phyloP scores from a whole-genome alignment of 2,329 filamentous ascomycete species.

The Periglandula ipomoeae region DNA sequence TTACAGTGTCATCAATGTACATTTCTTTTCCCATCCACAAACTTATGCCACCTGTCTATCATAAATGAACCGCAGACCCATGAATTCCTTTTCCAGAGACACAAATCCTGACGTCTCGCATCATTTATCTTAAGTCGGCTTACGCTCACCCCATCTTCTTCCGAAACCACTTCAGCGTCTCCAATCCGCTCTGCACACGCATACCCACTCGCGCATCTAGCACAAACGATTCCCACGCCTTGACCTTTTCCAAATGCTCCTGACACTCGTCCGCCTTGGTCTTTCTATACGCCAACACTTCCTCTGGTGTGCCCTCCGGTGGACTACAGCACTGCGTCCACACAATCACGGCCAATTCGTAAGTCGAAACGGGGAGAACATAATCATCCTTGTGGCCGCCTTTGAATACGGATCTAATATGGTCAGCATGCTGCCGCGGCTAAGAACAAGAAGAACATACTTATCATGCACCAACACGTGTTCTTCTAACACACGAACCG shows the following conservation, averaged over 20 bases:
- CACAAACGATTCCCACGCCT: constrained; percentile 61
- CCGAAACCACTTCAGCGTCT: constrained; percentile 51
- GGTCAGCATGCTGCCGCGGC: neutral
- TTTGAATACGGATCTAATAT: constrained; percentile 41
- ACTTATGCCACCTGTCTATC: too few species aligned
- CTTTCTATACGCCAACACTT: constrained; percentile 28
- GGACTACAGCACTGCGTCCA: constrained; percentile 59
- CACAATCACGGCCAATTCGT: constrained; percentile 74
- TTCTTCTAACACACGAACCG: constrained; percentile 53
- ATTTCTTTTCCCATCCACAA: too few species aligned
- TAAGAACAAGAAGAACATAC: constrained; percentile 27
- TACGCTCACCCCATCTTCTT: constrained; percentile 29
- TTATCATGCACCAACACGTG: constrained; percentile 57
- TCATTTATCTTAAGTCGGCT: too few species aligned
- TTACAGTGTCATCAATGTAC: too few species aligned
- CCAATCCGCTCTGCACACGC: constrained; percentile 59
- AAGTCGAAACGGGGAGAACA: constrained; percentile 64
- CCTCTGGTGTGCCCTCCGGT: constrained; percentile 19
- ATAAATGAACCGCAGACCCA: neutral
- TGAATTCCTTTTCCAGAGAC: neutral
- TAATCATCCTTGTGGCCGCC: constrained; percentile 60
- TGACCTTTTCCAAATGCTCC: constrained; percentile 55
- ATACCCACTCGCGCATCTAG: constrained; percentile 68
- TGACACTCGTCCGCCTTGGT: constrained; percentile 52
- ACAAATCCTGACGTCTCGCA: too few species aligned